A percentile compares a stretch with the other conserved stretches of the same genome.
phyloP scores from a whole-genome alignment of 805 yeast genomes.

The fission yeast (Schizosaccharomyces pombe) region DNA sequence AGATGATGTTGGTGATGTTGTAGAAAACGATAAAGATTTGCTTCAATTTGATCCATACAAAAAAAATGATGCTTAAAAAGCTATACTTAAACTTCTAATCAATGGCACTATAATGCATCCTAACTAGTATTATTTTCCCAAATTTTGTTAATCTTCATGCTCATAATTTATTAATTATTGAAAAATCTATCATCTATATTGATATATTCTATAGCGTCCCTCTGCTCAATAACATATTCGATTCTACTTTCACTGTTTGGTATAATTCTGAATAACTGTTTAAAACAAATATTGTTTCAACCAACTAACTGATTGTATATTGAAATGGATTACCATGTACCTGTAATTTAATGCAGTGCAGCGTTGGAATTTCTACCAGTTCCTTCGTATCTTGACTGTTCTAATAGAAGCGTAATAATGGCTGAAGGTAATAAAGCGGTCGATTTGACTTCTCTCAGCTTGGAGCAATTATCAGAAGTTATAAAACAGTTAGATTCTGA shows the following conservation, averaged over 20 bases:
- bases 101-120: too few species aligned
- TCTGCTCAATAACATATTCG: too few species aligned
- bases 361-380: too few species aligned
- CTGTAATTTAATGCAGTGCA: too few species aligned
- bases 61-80: neutral
- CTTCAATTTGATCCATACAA: slow-evolving; percentile 10
- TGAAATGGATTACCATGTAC: too few species aligned
- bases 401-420: neutral
- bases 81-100: too few species aligned
- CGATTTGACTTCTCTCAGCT: slow-evolving; percentile 46
- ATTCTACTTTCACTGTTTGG: too few species aligned
- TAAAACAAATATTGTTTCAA: too few species aligned
- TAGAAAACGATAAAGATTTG: slow-evolving; percentile 28
- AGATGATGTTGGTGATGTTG: slow-evolving; percentile 10
- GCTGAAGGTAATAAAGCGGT: slow-evolving; percentile 14
- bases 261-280: too few species aligned
- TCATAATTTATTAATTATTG: neutral
- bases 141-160: neutral
- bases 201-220: neutral
- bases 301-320: too few species aligned
- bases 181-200: neutral
- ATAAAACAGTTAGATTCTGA: slow-evolving; percentile 69
- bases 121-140: too few species aligned
- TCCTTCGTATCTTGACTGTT: too few species aligned
- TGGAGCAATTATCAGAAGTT: slow-evolving; percentile 67